Evolutionary conservation across 148 eudicot genomes (phyloP).

Genomic region (Persicaria tinctoria): DNA sequence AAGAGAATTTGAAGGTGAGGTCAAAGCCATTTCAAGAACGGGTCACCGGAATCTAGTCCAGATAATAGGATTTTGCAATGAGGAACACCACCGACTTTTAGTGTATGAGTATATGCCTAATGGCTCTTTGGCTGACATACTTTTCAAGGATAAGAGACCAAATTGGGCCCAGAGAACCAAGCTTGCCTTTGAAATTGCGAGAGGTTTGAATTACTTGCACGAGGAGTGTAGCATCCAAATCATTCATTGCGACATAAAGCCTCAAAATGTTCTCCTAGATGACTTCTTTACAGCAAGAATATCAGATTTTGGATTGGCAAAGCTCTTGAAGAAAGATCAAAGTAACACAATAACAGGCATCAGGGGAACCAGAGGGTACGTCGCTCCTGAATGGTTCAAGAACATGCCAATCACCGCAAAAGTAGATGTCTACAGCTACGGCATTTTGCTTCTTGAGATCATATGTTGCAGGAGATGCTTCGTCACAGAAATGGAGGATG

Average conservation of each 20-base stretch:
- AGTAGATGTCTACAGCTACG: too few relatives aligned
- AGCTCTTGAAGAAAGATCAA: conserved; percentile 25
- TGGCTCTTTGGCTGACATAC: conserved; percentile 21
- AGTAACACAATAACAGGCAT: conserved; percentile 17
- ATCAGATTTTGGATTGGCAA: conserved; percentile 35
- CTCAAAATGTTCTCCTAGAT: conserved; percentile 29
- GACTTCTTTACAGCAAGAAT: conserved; percentile 19
- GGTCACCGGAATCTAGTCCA: conserved; percentile 20
- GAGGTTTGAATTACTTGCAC: conserved; percentile 6
- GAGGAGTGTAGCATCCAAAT: conserved; percentile 24
- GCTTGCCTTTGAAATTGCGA: conserved; percentile 18
- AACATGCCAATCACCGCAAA: conserved; percentile 6
- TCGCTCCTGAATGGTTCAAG: conserved; percentile 33
- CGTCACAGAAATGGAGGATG: conserved; percentile 3
- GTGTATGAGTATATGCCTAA: conserved; percentile 30
- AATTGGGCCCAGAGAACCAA: conserved; percentile 19
- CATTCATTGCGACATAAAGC: conserved; percentile 34
- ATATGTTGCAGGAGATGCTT: conserved; percentile 2
- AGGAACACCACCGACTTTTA: conserved; percentile 12
- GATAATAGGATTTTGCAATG: too few relatives aligned
- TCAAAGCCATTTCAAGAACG: conserved; percentile 20
- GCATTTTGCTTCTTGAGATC: too few relatives aligned
- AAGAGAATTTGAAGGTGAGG: conserved; percentile 22
- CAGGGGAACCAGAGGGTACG: conserved; percentile 32
- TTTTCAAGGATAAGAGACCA: conserved; percentile 14